Base-by-base conservation (phyloP, 2,329 filamentous ascomycete species). In the Epichloe uncinata region DNA sequence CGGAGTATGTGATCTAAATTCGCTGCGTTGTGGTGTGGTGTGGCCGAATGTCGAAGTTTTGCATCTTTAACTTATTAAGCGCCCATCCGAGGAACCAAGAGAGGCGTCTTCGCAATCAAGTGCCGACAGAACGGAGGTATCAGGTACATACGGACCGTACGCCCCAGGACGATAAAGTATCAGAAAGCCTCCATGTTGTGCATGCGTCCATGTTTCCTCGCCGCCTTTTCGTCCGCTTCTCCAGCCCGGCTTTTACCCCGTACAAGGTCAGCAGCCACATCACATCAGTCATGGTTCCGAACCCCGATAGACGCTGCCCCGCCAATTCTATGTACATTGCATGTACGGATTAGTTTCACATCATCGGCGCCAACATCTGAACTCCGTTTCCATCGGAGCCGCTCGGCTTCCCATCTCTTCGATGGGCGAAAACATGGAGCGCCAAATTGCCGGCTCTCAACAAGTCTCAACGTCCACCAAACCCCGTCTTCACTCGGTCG, bases 61-160 rank as follows among this genome's bases (percentile, higher is more conserved):
- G 42, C 42, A 16, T 26, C 9, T 13, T 20, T 18, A 20, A 13
- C 12, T 26, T 18, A 18, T 18, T 18, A 20, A 42, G 12, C 18
- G 42, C 20, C 11, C 42, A 43, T 43, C 42, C 42, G 42, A 43
- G 13, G 26, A 43, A 43, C 38, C 38, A 13, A 38, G 20, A 46
- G 13, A 11, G n/a, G 15, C 44, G 7, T 11, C 22, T 26, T 13
- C 35, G 20, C 26, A 16, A 42, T 34, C 38, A 42, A 40, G 40
- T 48, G 42, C 47, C 47, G 47, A 48, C 47, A 43, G 40, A 18
- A 42, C 47, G 47, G 40, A 37, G 20, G 16, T 11, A 7, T 26
- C 7, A 26, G 22, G 18, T 18, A 18, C 3, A 16, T 20, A 20
- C 4, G 16, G 16, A 16, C 16, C 16, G 22, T 26, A 4, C 8